Evolutionary conservation across 176 grass and related monocot species (phyloP), one percentile per base, ranked within the genome.

Genomic region (Triticum urartu): DNA sequence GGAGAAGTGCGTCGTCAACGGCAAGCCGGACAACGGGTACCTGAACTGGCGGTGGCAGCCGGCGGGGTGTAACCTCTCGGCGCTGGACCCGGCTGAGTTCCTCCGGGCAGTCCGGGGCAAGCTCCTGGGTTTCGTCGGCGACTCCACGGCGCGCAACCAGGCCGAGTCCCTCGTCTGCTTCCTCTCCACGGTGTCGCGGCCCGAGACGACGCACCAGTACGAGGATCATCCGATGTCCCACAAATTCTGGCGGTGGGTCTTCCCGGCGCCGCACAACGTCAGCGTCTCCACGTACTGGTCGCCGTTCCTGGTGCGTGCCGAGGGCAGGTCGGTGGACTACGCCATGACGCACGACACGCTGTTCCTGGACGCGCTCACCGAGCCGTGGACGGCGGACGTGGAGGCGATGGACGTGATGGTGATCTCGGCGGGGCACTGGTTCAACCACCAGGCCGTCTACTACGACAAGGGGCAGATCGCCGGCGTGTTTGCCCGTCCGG

Each of bases 361-460:
- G 33, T 3, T 69, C 75, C 75, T 92, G 47, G 90, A 92, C 78
- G 80, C 13, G 28, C 35, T 83, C 33, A 26, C 78, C 63, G 81
- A 77, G 36, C 68, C 60, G 36, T 91, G 89, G 89, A 11, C 86
- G 18, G 21, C 81, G 3, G 83, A 86, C 39, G 15, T 85, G 77
- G 88, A 86, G 34, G 35, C 59, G 20, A 81, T 92, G 32, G 90
- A 95, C 68, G 71, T 91, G 0, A 78, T 26, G 12, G 86, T 95
- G 68, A 59, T 95, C 70, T 62, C 35, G 39, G 30, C 77, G 0
- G 89, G 84, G 7, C 93, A 95, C 74, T 95, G 93, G 93, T 84
- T 93, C 80, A 70, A 84, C 42, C 77, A 74, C 83, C 77, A 76
- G 0, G 72, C 28, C 17, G 11, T 92, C 47, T 95, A 89, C 86